A percentile compares a stretch with the other conserved stretches of the same genome.
Evolutionary conservation across 495 filamentous ascomycete genomes (phyloP).

Genomic region (Trichocladium antarcticum): DNA sequence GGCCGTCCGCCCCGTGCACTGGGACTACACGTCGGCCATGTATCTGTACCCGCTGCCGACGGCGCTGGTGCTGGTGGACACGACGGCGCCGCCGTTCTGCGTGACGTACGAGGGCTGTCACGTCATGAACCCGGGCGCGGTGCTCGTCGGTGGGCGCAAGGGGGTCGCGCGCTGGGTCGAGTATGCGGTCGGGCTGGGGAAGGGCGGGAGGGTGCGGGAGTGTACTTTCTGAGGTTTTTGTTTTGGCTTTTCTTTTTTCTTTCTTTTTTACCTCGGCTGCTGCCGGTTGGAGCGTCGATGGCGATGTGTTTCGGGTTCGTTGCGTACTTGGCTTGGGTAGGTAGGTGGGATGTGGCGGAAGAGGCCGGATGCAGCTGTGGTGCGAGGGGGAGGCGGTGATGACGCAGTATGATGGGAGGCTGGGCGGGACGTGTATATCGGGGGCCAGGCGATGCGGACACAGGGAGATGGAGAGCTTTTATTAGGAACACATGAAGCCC

Average conservation of each 20-base stretch:
- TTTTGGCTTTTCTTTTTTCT: too few relatives aligned
- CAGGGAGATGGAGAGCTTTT: too few relatives aligned
- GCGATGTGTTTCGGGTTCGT: too few relatives aligned
- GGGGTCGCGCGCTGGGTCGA: conserved; percentile 72
- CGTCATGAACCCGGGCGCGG: conserved; percentile 83
- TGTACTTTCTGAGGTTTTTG: conserved; percentile 33
- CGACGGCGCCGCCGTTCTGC: conserved; percentile 66
- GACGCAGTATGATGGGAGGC: too few relatives aligned
- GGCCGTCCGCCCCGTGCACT: conserved; percentile 63
- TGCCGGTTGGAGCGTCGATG: neutral
- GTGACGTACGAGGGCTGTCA: conserved; percentile 89
- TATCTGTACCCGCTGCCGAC: conserved; percentile 83
- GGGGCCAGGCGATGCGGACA: too few relatives aligned
- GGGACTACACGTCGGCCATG: conserved; percentile 66
- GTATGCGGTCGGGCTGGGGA: conserved; percentile 57
- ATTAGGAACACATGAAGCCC: too few relatives aligned
- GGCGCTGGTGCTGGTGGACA: conserved; percentile 67
- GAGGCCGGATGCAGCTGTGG: too few relatives aligned
- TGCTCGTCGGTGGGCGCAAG: conserved; percentile 52
- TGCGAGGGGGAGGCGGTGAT: too few relatives aligned
- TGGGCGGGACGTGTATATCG: too few relatives aligned
- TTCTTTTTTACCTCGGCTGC: too few relatives aligned
- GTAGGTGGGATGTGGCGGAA: neutral
- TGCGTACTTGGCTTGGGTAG: too few relatives aligned
- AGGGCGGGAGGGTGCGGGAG: conserved; percentile 36